phyloP scores from a whole-genome alignment of 2,329 filamentous ascomycete species.

The Xylaria sp. region DNA sequence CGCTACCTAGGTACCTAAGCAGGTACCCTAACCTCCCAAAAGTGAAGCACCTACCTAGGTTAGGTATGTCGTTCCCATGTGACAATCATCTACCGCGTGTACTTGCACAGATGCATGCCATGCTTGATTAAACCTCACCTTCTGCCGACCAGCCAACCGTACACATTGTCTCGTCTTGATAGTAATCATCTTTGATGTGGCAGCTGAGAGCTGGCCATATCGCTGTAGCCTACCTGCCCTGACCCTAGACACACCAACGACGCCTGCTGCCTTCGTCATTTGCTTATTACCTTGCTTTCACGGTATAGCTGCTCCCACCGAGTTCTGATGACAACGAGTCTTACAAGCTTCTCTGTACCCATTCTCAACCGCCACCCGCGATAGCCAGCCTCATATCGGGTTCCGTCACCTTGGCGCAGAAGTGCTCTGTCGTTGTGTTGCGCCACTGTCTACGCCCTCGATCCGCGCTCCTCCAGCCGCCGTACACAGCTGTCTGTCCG shows the following conservation, averaged over 20 bases:
- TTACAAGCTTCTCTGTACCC: not conserved
- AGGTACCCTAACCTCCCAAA: not conserved
- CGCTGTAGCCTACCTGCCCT: not conserved
- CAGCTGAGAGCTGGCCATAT: not conserved
- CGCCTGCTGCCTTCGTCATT: not conserved
- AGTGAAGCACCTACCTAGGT: too few species aligned
- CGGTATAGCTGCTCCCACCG: not conserved
- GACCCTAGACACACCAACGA: not conserved
- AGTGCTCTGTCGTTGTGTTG: constrained; percentile 11
- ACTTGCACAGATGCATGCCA: constrained; percentile 9
- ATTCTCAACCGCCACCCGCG: not conserved
- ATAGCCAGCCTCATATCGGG: constrained; percentile 3
- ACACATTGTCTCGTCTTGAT: constrained; percentile 13
- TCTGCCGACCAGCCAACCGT: constrained; percentile 3
- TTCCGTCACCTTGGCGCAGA: constrained; percentile 22
- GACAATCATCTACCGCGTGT: constrained; percentile 33
- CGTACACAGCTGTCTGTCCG: constrained; percentile 4
- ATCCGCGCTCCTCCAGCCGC: constrained; percentile 8
- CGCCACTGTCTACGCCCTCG: constrained; percentile 17
- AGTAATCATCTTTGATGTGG: constrained; percentile 18
- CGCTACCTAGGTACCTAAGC: not conserved
- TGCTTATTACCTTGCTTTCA: constrained; percentile 13
- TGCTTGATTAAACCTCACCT: constrained; percentile 2
- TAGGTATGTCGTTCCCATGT: constrained; percentile 29
- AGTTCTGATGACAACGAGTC: constrained; percentile 5